Conservation (phyloP, 805 yeast species). For the Kuraishia piskuri region DNA sequence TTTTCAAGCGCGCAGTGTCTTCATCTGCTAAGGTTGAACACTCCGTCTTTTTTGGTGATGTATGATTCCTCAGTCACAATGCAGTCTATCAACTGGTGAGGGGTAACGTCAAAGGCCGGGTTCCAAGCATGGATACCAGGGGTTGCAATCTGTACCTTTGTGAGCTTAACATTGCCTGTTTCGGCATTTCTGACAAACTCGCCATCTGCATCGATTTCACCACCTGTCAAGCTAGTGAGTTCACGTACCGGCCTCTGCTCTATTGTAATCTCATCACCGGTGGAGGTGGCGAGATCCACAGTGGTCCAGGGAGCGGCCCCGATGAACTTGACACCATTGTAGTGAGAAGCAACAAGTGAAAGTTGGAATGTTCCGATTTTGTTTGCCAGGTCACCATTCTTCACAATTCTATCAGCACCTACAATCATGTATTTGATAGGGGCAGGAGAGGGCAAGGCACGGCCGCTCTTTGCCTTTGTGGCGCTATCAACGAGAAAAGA, state of each 20-base stretch:
- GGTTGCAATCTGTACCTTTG: conserved; percentile 75
- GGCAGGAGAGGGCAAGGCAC: conserved; percentile 25
- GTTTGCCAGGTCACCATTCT: conserved; percentile 93
- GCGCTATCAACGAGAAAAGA: conserved; percentile 58
- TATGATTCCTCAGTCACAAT: conserved; percentile 79
- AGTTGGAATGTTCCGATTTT: conserved; percentile 93
- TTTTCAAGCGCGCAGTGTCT: neutral
- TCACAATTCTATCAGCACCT: conserved; percentile 92
- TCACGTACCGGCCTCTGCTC: conserved; percentile 85
- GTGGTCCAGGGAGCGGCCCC: conserved; percentile 97
- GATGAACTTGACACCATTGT: conserved; percentile 65
- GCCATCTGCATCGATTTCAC: conserved; percentile 29
- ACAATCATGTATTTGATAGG: conserved; percentile 87
- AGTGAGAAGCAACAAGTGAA: conserved; percentile 59
- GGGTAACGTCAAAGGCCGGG: conserved; percentile 94
- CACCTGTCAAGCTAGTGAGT: conserved; percentile 70
- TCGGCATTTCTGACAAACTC: conserved; percentile 19
- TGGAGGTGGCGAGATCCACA: conserved; percentile 55
- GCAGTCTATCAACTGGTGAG: conserved; percentile 72
- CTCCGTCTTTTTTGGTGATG: conserved; percentile 16
- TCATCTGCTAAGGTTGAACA: neutral
- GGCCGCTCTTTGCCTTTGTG: conserved; percentile 16
- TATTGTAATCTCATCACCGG: conserved; percentile 72
- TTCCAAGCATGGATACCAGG: conserved; percentile 86
- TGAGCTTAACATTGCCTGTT: conserved; percentile 18